Evolutionary conservation across 768 basidiomycete genomes (phyloP).

Genomic region (Lactarius pseudohatsudake): DNA sequence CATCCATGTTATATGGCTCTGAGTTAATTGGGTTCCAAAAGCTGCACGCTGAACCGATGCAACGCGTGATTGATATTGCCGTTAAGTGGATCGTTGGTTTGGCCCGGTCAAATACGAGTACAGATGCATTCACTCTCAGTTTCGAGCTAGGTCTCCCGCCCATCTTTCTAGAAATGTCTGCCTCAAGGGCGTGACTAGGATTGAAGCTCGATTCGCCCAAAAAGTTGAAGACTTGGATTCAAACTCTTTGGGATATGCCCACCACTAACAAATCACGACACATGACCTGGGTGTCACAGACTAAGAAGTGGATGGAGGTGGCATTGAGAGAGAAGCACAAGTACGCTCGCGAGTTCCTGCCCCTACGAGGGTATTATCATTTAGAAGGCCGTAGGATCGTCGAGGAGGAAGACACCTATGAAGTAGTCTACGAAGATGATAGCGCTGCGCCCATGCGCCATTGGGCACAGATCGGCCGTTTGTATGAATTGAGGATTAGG

Average conservation of each 20-base stretch:
- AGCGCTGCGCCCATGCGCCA: background rate
- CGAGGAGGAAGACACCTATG: background rate
- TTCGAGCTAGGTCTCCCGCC: background rate
- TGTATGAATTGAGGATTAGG: background rate
- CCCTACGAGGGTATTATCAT: background rate
- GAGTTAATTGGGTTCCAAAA: background rate
- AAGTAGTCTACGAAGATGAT: rapidly evolving
- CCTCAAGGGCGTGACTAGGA: background rate
- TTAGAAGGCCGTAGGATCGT: background rate
- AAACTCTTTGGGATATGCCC: background rate
- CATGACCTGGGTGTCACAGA: background rate
- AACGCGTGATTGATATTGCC: background rate
- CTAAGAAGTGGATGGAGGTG: background rate
- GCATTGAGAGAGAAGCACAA: background rate
- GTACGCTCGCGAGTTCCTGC: background rate
- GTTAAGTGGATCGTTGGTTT: background rate
- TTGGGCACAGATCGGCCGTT: background rate
- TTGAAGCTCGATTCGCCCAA: background rate
- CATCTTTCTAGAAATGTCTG: background rate
- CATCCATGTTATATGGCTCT: background rate
- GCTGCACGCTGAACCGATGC: background rate
- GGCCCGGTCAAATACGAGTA: background rate
- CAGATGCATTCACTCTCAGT: background rate
- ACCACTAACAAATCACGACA: rapidly evolving
- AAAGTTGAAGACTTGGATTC: background rate